Base-by-base conservation (phyloP, 1,139 yeast genomes). In the Pichia sp. region DNA sequence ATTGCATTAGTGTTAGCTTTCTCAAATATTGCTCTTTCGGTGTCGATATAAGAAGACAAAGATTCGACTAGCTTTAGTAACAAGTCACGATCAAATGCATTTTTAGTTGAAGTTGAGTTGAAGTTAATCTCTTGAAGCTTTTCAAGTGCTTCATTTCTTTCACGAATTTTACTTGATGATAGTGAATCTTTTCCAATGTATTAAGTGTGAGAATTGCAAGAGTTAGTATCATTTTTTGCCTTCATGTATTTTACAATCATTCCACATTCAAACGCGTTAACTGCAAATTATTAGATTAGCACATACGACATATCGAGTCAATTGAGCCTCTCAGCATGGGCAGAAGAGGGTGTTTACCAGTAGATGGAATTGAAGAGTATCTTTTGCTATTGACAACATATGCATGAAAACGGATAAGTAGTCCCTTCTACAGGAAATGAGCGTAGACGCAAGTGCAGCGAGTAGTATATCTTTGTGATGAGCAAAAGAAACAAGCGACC, bases 141-240 rank as follows among this genome's bases (percentile, higher is more conserved):
- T 32, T 65, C 67, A 15, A 83, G 62, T 0, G 81, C 84, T 48
- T 78, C 81, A 61, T 73, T 80, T 45, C 87, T 67, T 16, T 81
- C 85, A 58, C 77, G 78, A 45, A 80, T 69, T 61, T 78, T 82
- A 7, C 75, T 58, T 0, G 87, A 82, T 31, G 67, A 65, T 46
- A 77, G 65, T 23, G 63, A 64, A 1, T 62, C 72, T 67, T 57
- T 51, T 10, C 7, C 19, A 42, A 40, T 23, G 3, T 11, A 23
- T 3, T 5, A n/a, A n/a, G n/a, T n/a, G n/a, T n/a, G n/a, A 13
- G 40, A 11, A 36, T 36, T 31, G 34, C 34, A 36, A 36, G 7
- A 32, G 41, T 32, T 46, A 26, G 32, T 50, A 34, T 11, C 31
- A 7, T 15, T 31, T 19, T 3, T 3, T 19, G 23, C 3, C 23